Evolutionary conservation across 2,329 filamentous ascomycete genomes (phyloP), one percentile per base, ranked within the genome.

Genomic region (Hypomyces perniciosus): DNA sequence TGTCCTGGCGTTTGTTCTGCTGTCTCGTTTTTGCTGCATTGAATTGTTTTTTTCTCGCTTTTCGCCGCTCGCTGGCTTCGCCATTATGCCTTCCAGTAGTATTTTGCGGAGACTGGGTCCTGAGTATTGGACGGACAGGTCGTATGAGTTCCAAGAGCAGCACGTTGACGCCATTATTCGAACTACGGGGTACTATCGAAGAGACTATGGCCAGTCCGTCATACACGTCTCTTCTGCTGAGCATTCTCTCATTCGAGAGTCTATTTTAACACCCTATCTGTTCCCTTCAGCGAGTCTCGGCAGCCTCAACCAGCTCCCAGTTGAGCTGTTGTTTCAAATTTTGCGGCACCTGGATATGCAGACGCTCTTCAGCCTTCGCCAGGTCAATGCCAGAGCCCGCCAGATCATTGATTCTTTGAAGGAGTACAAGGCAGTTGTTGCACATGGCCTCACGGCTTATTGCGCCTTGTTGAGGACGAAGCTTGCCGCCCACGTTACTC

Each of bases 341-440:
- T 37, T 51, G 9, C 37, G 50, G n/a, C 45, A 52, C 7, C 45
- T 52, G 45, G 45, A 48, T 10, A 47, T 52, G 44, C 44, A 48
- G 26, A 12, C 50, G 34, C 40, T 52, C 34, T 52, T 52, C n/a
- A 38, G 39, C 50, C 45, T 52, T 12, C 44, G 50, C 10, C 50
- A 44, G 20, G 35, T 39, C 31, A 52, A 52, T 28, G 39, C 42
- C 26, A 34, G 45, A 29, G 39, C 38, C 6, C 39, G 44, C 13
- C 39, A 47, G 29, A 4, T 52, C 6, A 38, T 52, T 9, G 40
- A 52, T n/a, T 44, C 45, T 27, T 27, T 48, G 30, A 48, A 46
- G 57, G 58, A 46, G 59, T 53, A 53, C 41, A 39, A 34, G 12
- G 46, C 51, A 8, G 46, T 42, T 8, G 45, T 41, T 9, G 28